Percentiles rank a stretch among this genome's conserved stretches.
Evolutionary conservation across 2,329 filamentous ascomycete genomes (phyloP).

Genomic region (Ceratocystis alfenasii): DNA sequence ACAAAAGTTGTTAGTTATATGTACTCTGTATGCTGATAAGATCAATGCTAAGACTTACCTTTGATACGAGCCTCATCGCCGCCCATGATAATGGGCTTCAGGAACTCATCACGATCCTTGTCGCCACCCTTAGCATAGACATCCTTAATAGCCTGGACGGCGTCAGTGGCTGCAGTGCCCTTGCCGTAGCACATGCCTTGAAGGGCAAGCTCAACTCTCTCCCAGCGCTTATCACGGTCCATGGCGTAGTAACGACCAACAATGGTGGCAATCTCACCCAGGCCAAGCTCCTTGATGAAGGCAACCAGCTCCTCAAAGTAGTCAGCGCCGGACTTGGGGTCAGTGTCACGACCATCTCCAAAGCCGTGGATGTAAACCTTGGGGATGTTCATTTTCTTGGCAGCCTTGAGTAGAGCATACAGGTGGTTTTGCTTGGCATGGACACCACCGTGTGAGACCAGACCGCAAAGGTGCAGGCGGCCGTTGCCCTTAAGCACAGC

Average conservation of each 20-base stretch:
- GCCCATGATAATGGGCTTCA: slow-evolving; percentile 92
- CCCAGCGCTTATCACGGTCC: slow-evolving; percentile 99
- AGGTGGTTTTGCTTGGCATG: slow-evolving; percentile 94
- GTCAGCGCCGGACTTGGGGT: slow-evolving; percentile 80
- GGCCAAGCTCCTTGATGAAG: slow-evolving; percentile 68
- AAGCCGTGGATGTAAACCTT: slow-evolving; percentile 99
- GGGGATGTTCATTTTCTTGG: slow-evolving; percentile 76
- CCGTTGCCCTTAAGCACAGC: slow-evolving; percentile 78
- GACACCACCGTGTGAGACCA: slow-evolving; percentile 91
- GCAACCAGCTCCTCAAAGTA: slow-evolving; percentile 82
- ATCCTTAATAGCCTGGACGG: slow-evolving; percentile 73
- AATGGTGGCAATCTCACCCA: slow-evolving; percentile 80
- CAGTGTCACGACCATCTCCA: slow-evolving; percentile 92
- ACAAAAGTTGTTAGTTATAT: slow-evolving; percentile 21
- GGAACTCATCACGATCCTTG: slow-evolving; percentile 85
- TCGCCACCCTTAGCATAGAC: slow-evolving; percentile 62
- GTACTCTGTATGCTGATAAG: not conserved
- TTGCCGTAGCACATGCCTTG: slow-evolving; percentile 78
- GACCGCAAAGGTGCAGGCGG: slow-evolving; percentile 78
- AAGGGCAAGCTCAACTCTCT: slow-evolving; percentile 78
- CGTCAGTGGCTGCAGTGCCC: slow-evolving; percentile 74
- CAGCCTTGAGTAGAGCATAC: slow-evolving; percentile 73
- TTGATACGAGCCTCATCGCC: slow-evolving; percentile 77
- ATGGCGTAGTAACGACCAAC: slow-evolving; percentile 97
- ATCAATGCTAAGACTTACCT: slow-evolving; percentile 39